Evolutionary conservation across 2,329 filamentous ascomycete species (phyloP), one percentile per base, ranked within the genome.

Genomic region (Diaporthe nobilis): DNA sequence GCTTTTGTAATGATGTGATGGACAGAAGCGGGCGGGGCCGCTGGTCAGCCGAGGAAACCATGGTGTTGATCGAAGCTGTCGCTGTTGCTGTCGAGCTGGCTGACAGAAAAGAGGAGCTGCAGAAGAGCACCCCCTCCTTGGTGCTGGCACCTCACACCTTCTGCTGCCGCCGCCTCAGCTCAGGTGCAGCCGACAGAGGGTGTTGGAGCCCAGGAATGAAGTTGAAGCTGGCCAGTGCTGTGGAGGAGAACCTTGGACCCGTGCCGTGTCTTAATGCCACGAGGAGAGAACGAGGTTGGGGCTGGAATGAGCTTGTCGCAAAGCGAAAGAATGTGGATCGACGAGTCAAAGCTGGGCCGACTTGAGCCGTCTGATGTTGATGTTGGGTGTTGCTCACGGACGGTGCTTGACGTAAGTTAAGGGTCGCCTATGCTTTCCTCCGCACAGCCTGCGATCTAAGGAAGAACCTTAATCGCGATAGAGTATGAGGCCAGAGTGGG

Each of bases 211-310:
- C 63, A 37, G 51, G 9, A 47, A 74, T 68, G 37, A 31, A 42
- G 51, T 58, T 61, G 60, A 37, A 68, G 20, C 57, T 37, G 42
- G 47, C 39, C 34, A 28, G 22, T 47, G 31, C 31, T 25, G 44
- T 44, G 22, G 51, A 42, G 31, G 53, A 31, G 4, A 55, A 49
- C 55, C 63, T 34, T 67, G 58, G 72, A 51, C 28, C 72, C 72
- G 72, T 44, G 55, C 72, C 72, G 75, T 76, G 75, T 76, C 65
- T 76, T 73, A 49, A 67, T 61, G 44, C 58, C 67, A 57, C 57
- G 63, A 63, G 51, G 39, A 53, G 47, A 70, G 22, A 20, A 31
- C 39, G 47, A 28, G 63, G 34, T 37, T 53, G 53, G 71, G 47
- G 31, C 28, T 65, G 71, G 71, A 73, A 65, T 73, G 71, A 34